Evolutionary conservation across 805 yeast species (phyloP).

Genomic region (Saturnispora sekii): DNA sequence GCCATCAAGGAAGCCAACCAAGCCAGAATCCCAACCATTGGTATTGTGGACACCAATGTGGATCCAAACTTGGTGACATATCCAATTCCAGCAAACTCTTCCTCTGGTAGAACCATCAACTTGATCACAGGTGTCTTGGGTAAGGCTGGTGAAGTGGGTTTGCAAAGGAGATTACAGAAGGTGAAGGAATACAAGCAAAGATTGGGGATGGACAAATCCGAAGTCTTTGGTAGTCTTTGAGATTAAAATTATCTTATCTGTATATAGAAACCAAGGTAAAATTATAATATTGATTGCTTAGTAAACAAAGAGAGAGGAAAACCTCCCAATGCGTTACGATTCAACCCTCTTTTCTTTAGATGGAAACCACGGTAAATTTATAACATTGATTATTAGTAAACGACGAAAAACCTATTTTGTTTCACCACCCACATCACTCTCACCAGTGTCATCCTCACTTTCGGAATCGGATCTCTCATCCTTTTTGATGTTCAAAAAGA

Average conservation of each 20-base stretch:
- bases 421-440: constrained; percentile 18
- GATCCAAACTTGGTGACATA: constrained; percentile 86
- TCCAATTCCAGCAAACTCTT: constrained; percentile 96
- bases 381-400: no score
- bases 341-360: no score
- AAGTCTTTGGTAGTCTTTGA: constrained; percentile 13
- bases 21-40: constrained; percentile 84
- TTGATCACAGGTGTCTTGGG: constrained; percentile 76
- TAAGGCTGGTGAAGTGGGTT: constrained; percentile 77
- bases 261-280: constrained; percentile 3
- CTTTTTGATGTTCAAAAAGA: constrained; percentile 47
- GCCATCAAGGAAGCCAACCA: constrained; percentile 74
- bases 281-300: neutral
- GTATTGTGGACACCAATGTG: constrained; percentile 86
- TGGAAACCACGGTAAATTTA: no score
- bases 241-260: neutral
- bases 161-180: constrained; percentile 41
- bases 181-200: constrained; percentile 26
- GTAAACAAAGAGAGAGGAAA: no score
- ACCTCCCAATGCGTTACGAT: no score
- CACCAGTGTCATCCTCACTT: constrained; percentile 39
- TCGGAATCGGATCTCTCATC: constrained; percentile 91
- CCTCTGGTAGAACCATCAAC: constrained; percentile 71
- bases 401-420: neutral
- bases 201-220: constrained; percentile 20